phyloP scores from a whole-genome alignment of 140 eudicot genomes.

The Anethum foeniculum region DNA sequence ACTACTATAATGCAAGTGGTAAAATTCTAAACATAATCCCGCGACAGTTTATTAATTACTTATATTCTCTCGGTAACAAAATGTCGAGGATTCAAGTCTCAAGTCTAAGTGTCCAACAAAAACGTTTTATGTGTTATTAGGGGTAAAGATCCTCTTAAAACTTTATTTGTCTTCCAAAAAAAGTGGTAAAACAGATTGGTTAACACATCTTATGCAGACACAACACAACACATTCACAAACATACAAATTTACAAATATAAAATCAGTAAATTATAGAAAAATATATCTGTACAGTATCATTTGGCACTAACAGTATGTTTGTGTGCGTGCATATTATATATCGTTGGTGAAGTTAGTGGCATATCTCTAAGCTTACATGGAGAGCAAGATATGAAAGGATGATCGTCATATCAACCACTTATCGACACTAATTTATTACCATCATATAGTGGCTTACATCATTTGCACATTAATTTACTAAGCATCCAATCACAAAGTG shows the following conservation, averaged over 20 bases:
- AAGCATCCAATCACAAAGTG: conserved; percentile 11
- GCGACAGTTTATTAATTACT: not conserved
- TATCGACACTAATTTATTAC: conserved; percentile 5
- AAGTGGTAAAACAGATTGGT: too few relatives aligned
- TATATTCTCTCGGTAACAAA: not conserved
- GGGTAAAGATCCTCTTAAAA: too few relatives aligned
- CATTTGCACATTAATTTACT: conserved; percentile 5
- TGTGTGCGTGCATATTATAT: not conserved
- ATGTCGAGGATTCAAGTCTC: not conserved
- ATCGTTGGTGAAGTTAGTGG: conserved; percentile 15
- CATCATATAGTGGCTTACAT: conserved; percentile 13
- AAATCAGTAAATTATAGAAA: not conserved
- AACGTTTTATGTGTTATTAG: too few relatives aligned
- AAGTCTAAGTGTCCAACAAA: too few relatives aligned
- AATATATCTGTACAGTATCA: not conserved
- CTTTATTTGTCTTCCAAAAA: too few relatives aligned
- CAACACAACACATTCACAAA: not conserved
- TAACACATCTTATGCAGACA: not conserved
- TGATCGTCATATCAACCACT: conserved; percentile 19
- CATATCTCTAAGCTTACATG: conserved; percentile 2
- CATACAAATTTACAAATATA: not conserved
- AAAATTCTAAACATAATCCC: too few relatives aligned
- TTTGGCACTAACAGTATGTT: not conserved
- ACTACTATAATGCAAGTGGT: not conserved
- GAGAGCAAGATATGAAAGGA: conserved; percentile 17